Conservation (phyloP, 2,329 filamentous ascomycete species). For the Cercospora sojina region DNA sequence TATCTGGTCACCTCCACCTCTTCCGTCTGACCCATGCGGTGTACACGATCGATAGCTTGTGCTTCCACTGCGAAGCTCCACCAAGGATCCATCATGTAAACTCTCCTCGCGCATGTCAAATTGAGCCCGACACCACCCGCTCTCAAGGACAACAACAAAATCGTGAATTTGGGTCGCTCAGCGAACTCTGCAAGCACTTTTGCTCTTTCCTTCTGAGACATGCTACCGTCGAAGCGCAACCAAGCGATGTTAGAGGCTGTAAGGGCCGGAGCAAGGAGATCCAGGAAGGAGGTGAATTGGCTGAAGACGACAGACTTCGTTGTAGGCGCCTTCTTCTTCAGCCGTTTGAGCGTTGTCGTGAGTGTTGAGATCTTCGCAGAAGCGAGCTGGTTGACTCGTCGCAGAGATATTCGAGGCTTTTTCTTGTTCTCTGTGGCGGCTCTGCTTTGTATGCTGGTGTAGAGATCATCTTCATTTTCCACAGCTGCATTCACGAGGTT, state of each 20-base stretch:
- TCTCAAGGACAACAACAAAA: slow-evolving; percentile 79
- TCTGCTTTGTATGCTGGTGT: slow-evolving; percentile 39
- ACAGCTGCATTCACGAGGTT: slow-evolving; percentile 25
- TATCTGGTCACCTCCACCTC: slow-evolving; percentile 87
- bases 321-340: slow-evolving; percentile 64
- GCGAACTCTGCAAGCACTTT: slow-evolving; percentile 73
- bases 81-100: slow-evolving; percentile 99
- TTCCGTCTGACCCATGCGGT: slow-evolving; percentile 89
- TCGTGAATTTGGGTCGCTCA: slow-evolving; percentile 57
- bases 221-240: slow-evolving; percentile 87
- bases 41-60: slow-evolving; percentile 95
- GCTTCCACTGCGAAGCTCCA: slow-evolving; percentile 97
- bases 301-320: slow-evolving; percentile 88
- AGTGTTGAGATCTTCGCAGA: slow-evolving; percentile 87
- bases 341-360: slow-evolving; percentile 67
- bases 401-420: slow-evolving; percentile 55
- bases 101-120: slow-evolving; percentile 79
- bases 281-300: slow-evolving; percentile 95
- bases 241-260: slow-evolving; percentile 68
- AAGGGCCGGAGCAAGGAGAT: slow-evolving; percentile 83
- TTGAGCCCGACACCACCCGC: slow-evolving; percentile 95
- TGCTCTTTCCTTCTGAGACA: slow-evolving; percentile 81
- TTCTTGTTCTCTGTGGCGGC: background rate
- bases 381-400: slow-evolving; percentile 64
- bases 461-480: slow-evolving; percentile 38